A percentile compares a stretch with the other conserved stretches of the same genome.
Conservation (phyloP, 257 asterid genomes). For the Lithospermum erythrorhizon region DNA sequence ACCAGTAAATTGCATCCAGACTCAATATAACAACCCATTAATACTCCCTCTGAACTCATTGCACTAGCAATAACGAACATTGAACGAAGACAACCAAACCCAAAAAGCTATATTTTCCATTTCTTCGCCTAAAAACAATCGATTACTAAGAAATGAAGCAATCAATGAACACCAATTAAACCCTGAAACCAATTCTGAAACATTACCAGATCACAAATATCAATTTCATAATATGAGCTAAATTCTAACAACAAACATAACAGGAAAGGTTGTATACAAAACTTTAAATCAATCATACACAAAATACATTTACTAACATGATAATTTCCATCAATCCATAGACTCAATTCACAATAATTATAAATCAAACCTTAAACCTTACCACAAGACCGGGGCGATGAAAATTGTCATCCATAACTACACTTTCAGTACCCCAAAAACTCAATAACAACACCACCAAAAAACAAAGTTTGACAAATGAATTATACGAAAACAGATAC, state of each 20-base stretch:
- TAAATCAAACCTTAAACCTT: background rate
- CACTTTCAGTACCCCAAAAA: background rate
- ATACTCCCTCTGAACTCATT: background rate
- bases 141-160: no score
- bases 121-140: no score
- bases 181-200: background rate
- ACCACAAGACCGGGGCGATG: background rate
- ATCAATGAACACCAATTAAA: background rate
- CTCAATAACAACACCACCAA: background rate
- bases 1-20: background rate
- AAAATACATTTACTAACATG: background rate
- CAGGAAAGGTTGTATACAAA: background rate
- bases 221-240: background rate
- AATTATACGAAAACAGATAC: no score
- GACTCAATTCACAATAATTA: background rate
- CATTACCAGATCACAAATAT: background rate
- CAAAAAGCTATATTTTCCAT: background rate
- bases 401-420: background rate
- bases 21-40: background rate
- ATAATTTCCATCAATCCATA: background rate
- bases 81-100: background rate
- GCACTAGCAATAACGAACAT: background rate
- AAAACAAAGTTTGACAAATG: background rate
- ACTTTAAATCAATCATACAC: no score
- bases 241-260: background rate